Evolutionary conservation across 2,329 filamentous ascomycete genomes (phyloP).

Genomic region (Boeremia exigua): DNA sequence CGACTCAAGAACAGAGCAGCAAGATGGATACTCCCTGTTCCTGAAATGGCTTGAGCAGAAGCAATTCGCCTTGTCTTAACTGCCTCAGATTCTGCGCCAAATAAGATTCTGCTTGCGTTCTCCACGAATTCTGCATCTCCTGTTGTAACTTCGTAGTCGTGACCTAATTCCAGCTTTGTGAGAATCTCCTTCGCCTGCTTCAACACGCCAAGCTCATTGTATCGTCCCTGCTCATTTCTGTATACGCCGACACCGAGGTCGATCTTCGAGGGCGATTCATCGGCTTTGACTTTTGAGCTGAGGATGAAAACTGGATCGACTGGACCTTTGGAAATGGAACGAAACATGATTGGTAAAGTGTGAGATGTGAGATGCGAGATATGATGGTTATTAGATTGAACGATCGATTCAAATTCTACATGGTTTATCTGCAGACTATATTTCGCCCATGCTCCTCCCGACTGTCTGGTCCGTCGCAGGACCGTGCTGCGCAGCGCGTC

Average conservation of each 20-base stretch:
- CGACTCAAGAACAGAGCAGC: slow-evolving; percentile 41
- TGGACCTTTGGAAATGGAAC: slow-evolving; percentile 33
- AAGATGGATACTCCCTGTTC: slow-evolving; percentile 49
- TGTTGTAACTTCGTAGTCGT: slow-evolving; percentile 45
- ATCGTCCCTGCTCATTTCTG: slow-evolving; percentile 42
- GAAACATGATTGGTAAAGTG: slow-evolving; percentile 24
- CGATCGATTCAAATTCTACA: background rate
- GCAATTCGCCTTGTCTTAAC: slow-evolving; percentile 30
- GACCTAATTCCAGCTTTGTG: slow-evolving; percentile 17
- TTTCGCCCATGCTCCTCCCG: background rate
- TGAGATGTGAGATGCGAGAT: background rate
- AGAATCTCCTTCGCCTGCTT: slow-evolving; percentile 23
- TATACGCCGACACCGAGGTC: slow-evolving; percentile 50
- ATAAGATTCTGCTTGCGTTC: slow-evolving; percentile 39
- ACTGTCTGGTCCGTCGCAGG: background rate
- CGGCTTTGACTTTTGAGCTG: slow-evolving; percentile 41
- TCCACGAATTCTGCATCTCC: slow-evolving; percentile 41
- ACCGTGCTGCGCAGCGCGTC: background rate
- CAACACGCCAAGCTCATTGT: slow-evolving; percentile 41
- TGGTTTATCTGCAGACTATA: background rate
- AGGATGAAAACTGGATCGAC: slow-evolving; percentile 44
- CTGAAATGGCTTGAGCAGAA: slow-evolving; percentile 49
- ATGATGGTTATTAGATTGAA: background rate
- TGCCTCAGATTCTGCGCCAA: slow-evolving; percentile 30
- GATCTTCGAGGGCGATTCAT: slow-evolving; percentile 40